phyloP scores from a whole-genome alignment of 2,329 filamentous ascomycete species.

The Colletotrichum eremochloae region DNA sequence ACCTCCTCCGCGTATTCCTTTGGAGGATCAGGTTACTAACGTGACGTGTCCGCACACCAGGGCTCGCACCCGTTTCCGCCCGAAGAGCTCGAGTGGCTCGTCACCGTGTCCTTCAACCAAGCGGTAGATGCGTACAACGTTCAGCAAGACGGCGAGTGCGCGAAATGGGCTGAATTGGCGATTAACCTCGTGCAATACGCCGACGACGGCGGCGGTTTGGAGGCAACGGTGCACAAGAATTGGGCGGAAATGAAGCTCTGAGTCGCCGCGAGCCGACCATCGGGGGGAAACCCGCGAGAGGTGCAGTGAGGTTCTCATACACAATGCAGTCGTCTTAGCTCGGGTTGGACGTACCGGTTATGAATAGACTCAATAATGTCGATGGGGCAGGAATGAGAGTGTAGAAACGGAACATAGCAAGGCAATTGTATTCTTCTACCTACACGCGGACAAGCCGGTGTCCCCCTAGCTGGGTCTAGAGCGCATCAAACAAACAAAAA shows the following conservation, averaged over 20 bases:
- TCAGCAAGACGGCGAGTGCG: slow-evolving; percentile 67
- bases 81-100: slow-evolving; percentile 83
- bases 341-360: too few relatives aligned
- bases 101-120: slow-evolving; percentile 76
- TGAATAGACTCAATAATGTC: too few relatives aligned
- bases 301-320: not conserved
- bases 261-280: not conserved
- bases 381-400: too few relatives aligned
- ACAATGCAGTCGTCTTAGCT: not conserved
- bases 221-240: slow-evolving; percentile 23
- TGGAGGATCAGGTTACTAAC: slow-evolving; percentile 13
- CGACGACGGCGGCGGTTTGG: slow-evolving; percentile 64
- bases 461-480: not conserved
- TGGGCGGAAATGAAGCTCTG: slow-evolving; percentile 23
- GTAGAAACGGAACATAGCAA: not conserved
- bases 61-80: slow-evolving; percentile 68
- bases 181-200: slow-evolving; percentile 72
- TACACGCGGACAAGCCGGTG: not conserved
- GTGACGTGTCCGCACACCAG: slow-evolving; percentile 46
- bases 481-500: not conserved
- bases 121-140: slow-evolving; percentile 74
- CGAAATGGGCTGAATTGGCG: slow-evolving; percentile 73
- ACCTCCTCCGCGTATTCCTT: too few relatives aligned
- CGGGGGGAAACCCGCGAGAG: not conserved
- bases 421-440: not conserved